Evolutionary conservation across 148 eudicot species (phyloP), one percentile per base, ranked within the genome.

Genomic region (Heliosperma pusillum): DNA sequence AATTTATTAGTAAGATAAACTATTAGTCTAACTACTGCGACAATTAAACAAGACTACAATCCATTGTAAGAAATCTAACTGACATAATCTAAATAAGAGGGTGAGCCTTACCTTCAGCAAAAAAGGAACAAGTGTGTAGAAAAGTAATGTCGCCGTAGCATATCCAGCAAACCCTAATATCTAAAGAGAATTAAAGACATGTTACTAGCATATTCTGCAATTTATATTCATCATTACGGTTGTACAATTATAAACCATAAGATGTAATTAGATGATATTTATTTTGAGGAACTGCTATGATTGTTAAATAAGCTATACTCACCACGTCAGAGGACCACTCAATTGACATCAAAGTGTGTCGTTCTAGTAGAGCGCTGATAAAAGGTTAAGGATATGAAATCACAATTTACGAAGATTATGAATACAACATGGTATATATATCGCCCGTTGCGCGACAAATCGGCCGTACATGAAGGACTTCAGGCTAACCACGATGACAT

Each of bases 281-380:
- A 4, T 21, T 45, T 12, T 13, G 30, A 45, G 36, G 21, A 59
- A 20, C 22, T 53, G 25, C 26, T 12, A 29, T 22, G 33, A 42
- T 16, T 61, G 17, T 26, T 44, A 27, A 70, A 52, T 26, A 59
- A 12, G n/a, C 24, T 42, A 36, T 70, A 86, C 98, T 87, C 84
- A 94, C 98, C 75, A 86, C 79, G 67, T 86, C 85, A 10, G 84
- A 66, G 72, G 91, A 89, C 97, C 93, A 94, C 77, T 78, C 80
- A 6, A 86, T 85, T 45, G 96, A 85, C 80, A 82, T 82, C 82
- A 94, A 79, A 75, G 57, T 75, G 73, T 76, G 78, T 72, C 91
- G 82, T 83, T 94, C 98, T 53, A 94, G 22, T 40, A 88, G 70
- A 72, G 85, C 81, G n/a, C 98, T 91, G 78, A 69, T 57, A 68